Evolutionary conservation across 306 rosid genomes (phyloP).

Genomic region (Adenanthera pavonina): DNA sequence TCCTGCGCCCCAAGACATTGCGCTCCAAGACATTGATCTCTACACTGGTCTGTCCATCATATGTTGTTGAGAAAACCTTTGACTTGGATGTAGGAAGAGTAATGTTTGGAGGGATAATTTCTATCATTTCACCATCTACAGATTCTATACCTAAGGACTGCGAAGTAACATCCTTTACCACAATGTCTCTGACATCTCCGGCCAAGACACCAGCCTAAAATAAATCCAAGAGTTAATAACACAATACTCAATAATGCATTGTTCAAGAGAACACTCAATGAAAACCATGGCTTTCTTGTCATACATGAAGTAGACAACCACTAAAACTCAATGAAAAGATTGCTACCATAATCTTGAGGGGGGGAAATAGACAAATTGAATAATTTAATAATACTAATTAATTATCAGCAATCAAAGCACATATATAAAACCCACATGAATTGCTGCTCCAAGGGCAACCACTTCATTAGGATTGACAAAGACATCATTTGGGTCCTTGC

Average conservation of each 20-base stretch:
- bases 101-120: conserved; percentile 92
- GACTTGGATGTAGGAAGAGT: conserved; percentile 97
- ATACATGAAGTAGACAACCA: too few relatives aligned
- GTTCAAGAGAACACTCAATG: neutral
- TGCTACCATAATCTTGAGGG: neutral
- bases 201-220: conserved; percentile 92
- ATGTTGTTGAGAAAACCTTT: conserved; percentile 94
- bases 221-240: neutral
- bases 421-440: conserved; percentile 72
- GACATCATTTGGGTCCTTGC: conserved; percentile 91
- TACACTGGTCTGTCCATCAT: conserved; percentile 95
- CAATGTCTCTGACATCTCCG: conserved; percentile 93
- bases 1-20: too few relatives aligned
- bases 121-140: conserved; percentile 92
- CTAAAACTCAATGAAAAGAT: neutral
- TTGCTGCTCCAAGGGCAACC: conserved; percentile 96
- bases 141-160: conserved; percentile 87
- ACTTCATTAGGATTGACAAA: conserved; percentile 97
- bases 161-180: conserved; percentile 86
- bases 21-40: conserved; percentile 92
- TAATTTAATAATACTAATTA: too few relatives aligned
- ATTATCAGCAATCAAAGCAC: neutral
- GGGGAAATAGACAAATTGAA: too few relatives aligned
- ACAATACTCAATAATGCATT: neutral
- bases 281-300: neutral